phyloP scores from a whole-genome alignment of 1,284 basidiomycete species.

The Moesziomyces globuligerus region DNA sequence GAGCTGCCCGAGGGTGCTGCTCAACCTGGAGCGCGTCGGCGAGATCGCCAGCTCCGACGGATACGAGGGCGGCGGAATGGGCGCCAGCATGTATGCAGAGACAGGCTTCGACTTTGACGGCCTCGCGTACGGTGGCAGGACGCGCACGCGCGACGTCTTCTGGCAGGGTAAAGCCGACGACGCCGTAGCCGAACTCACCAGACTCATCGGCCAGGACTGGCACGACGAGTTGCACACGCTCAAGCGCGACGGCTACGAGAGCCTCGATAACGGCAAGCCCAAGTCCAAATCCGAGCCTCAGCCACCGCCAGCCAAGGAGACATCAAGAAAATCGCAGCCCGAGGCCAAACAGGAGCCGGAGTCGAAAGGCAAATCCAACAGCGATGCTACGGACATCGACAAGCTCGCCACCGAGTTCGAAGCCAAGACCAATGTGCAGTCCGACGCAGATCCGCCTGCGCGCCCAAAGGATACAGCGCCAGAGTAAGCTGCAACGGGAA shows the following conservation, averaged over 20 bases:
- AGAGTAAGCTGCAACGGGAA: background rate
- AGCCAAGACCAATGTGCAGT: slow-evolving; percentile 18
- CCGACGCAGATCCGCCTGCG: background rate
- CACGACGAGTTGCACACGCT: slow-evolving; percentile 31
- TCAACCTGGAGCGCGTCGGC: slow-evolving; percentile 72
- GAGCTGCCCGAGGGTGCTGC: slow-evolving; percentile 70
- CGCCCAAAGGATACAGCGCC: background rate
- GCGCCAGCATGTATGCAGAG: slow-evolving; percentile 35
- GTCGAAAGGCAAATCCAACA: background rate
- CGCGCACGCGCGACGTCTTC: slow-evolving; percentile 55
- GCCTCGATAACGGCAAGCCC: slow-evolving; percentile 12
- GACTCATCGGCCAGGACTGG: slow-evolving; percentile 51
- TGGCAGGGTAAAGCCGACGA: slow-evolving; percentile 59
- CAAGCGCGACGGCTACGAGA: slow-evolving; percentile 21
- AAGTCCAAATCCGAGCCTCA: no score
- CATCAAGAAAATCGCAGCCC: background rate
- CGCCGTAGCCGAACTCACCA: slow-evolving; percentile 44
- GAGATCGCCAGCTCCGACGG: slow-evolving; percentile 68
- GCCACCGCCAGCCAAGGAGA: background rate
- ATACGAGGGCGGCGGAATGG: slow-evolving; percentile 67
- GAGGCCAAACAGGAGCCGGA: no score
- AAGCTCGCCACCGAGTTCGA: slow-evolving; percentile 17
- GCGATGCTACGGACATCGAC: background rate
- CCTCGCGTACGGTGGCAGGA: slow-evolving; percentile 32
- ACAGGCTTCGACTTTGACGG: slow-evolving; percentile 64